Conservation (phyloP, 768 basidiomycete genomes). For the Leccinum barrowsii region DNA sequence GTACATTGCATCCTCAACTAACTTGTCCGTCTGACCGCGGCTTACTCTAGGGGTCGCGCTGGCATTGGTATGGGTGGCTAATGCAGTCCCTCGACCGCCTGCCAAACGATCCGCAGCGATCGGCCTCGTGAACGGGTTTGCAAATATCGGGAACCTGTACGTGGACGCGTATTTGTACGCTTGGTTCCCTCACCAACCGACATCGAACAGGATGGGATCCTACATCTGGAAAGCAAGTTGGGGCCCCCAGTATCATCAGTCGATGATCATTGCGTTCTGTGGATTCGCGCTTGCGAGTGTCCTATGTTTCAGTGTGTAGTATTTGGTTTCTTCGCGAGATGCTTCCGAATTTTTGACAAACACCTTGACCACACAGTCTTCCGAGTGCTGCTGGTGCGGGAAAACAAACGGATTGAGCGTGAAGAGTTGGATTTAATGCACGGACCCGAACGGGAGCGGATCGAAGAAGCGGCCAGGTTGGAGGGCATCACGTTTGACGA, state of each 20-base stretch:
- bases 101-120: slow-evolving; percentile 54
- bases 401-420: slow-evolving; percentile 49
- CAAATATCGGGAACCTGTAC: slow-evolving; percentile 57
- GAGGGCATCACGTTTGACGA: slow-evolving; percentile 60
- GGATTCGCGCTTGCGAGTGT: slow-evolving; percentile 31
- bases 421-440: slow-evolving; percentile 45
- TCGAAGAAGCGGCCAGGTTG: slow-evolving; percentile 55
- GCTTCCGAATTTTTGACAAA: background rate
- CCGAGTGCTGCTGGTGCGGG: slow-evolving; percentile 40
- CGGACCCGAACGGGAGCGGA: slow-evolving; percentile 44
- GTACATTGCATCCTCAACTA: background rate
- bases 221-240: slow-evolving; percentile 60
- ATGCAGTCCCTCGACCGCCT: slow-evolving; percentile 57
- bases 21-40: background rate
- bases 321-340: background rate
- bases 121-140: slow-evolving; percentile 57
- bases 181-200: background rate
- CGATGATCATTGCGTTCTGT: slow-evolving; percentile 52
- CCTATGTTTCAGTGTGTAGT: slow-evolving; percentile 37
- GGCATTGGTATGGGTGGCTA: slow-evolving; percentile 61
- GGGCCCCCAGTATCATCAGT: slow-evolving; percentile 59
- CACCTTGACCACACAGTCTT: slow-evolving; percentile 33
- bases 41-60: slow-evolving; percentile 35
- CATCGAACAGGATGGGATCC: slow-evolving; percentile 47
- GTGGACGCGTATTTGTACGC: slow-evolving; percentile 15